These are phyloP conservation scores for Ceratobasidium sp. DNA, from an alignment of 1,284 basidiomycete species.

Conservation along the genomic window DNA sequence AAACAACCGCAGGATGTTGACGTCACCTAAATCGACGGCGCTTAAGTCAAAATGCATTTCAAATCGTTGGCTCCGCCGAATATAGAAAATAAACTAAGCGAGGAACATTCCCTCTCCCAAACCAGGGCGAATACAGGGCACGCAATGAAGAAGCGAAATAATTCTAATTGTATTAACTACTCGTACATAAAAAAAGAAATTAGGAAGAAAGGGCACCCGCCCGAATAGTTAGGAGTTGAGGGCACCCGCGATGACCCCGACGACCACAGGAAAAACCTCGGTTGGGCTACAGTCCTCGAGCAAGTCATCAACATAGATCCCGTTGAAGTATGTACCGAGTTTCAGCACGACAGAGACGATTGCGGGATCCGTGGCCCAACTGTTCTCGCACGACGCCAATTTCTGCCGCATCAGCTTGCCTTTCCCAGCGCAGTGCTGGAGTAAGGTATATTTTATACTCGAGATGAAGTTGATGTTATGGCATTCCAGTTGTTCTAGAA, in stretches of 20 bases:
- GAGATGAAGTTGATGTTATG: neutral
- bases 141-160: no score
- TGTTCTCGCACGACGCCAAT: neutral
- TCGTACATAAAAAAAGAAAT: no score
- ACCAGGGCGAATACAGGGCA: no score
- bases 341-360: neutral
- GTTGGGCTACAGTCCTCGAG: neutral
- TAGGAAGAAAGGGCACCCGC: no score
- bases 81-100: neutral
- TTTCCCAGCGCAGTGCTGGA: no score
- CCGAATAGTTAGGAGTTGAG: neutral
- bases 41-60: slow-evolving; percentile 1
- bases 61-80: neutral
- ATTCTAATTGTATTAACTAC: no score
- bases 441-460: no score
- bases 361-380: neutral
- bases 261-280: neutral
- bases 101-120: no score
- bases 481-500: neutral
- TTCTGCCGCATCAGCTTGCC: neutral
- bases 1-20: slow-evolving; percentile 17
- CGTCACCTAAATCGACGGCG: slow-evolving; percentile 29
- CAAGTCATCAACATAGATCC: neutral
- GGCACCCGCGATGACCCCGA: neutral
- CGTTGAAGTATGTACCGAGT: neutral